Evolutionary conservation across 768 basidiomycete species (phyloP), one percentile per base, ranked within the genome.

Genomic region (Suillus variegatus): DNA sequence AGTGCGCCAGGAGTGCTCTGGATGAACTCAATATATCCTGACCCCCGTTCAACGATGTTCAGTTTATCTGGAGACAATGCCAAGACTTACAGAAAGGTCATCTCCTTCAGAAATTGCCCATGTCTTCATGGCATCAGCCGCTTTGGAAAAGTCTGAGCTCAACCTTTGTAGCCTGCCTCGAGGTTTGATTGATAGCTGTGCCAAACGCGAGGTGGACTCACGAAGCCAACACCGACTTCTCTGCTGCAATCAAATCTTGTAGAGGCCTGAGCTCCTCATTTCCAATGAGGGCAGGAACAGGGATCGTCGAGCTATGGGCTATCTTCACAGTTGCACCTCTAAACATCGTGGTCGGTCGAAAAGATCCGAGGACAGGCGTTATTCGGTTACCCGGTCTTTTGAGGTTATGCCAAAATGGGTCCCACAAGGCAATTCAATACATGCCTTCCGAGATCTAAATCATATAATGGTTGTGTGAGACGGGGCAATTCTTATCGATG

Each of bases 191-290:
- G 20, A 41, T 43, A 60, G 38, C 25, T 38, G 47, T 49, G 28
- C 4, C 36, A 43, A 44, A 38, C 20, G 2, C 25, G 16, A 47
- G 14, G 18, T 28, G 18, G 35, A 82, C 88, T 71, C 71, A 94
- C 93, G 91, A 85, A 58, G 82, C 77, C 41, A 96, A 81, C 7
- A 96, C 88, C 10, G 84, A 78, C 79, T 98, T 98, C 78, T 97
- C 95, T 1, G 92, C 86, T 3, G 87, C 89, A 64, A 98, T 98
- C 66, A 97, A 82, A 72, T 95, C 94, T 74, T 97, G 95, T 6
- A 97, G 80, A 0, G 89, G 86, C 28, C 90, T 80, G 9, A 95
- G 78, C 73, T 96, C 95, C 70, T 89, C 87, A 74, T 94, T 95
- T 1, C 85, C 85, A 7, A 60, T 60, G 28, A 60, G 12, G 18